phyloP scores from a whole-genome alignment of 139 green algal species.

The Haematococcus lacustris region DNA sequence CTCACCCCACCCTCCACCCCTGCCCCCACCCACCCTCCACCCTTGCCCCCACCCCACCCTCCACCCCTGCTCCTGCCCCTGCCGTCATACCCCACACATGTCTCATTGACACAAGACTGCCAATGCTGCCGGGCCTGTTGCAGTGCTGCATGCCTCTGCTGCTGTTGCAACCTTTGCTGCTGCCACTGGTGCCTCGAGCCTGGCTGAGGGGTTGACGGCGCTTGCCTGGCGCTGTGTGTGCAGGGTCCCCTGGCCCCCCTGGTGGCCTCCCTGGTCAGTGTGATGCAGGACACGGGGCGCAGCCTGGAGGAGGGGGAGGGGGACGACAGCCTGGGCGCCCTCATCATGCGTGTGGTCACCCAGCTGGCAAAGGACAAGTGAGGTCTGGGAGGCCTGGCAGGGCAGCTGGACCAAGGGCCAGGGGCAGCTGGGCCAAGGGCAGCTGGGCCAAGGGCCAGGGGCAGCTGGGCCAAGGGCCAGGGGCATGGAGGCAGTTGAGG shows the following conservation, averaged over 20 bases:
- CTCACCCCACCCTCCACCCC: neutral
- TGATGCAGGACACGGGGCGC: constrained; percentile 15
- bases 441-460: neutral
- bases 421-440: too few relatives aligned
- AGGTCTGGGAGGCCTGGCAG: neutral
- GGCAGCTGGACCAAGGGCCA: neutral
- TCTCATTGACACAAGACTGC: too few relatives aligned
- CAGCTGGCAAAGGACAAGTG: constrained; percentile 15
- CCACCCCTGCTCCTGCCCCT: too few relatives aligned
- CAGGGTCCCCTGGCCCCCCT: constrained; percentile 21
- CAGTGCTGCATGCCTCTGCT: neutral
- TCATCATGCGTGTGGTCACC: constrained; percentile 3
- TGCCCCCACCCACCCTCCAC: neutral
- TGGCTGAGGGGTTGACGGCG: too few relatives aligned
- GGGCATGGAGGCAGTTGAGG: neutral
- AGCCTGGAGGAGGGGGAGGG: constrained; percentile 11
- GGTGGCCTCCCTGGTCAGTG: neutral
- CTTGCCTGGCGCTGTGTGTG: neutral
- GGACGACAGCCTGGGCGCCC: constrained; percentile 6
- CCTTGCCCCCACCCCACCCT: neutral
- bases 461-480: too few relatives aligned
- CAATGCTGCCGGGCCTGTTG: neutral
- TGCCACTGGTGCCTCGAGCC: too few relatives aligned
- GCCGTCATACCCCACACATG: too few relatives aligned
- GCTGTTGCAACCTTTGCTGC: neutral